Evolutionary conservation across 106 monocot species (phyloP).

Genomic region (Dendrobium catenatum): DNA sequence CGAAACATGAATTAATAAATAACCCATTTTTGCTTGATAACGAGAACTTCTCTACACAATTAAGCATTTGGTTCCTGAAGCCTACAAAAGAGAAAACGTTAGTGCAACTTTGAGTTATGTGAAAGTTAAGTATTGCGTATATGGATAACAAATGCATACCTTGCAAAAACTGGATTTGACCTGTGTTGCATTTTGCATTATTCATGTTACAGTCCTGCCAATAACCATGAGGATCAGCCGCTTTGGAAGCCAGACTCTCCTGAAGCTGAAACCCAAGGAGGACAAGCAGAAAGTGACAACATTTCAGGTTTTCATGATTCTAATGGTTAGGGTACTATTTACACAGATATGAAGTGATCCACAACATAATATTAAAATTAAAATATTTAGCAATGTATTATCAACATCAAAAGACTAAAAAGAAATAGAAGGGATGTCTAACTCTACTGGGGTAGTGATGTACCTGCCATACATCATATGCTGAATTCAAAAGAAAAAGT

Average conservation of each 20-base stretch:
- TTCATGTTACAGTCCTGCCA: conserved; percentile 50
- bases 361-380: background rate
- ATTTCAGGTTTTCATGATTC: conserved; percentile 1
- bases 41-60: conserved; percentile 27
- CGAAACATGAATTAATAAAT: conserved; percentile 67
- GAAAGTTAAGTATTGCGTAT: background rate
- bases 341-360: background rate
- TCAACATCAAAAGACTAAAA: background rate
- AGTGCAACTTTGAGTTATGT: background rate
- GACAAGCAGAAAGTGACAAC: background rate
- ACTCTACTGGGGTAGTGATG: background rate
- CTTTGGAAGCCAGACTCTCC: conserved; percentile 43
- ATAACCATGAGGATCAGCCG: conserved; percentile 50
- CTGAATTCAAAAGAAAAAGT: conserved; percentile 79
- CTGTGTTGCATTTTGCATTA: conserved; percentile 31
- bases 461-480: conserved; percentile 99
- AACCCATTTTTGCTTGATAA: conserved; percentile 32
- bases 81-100: conserved; percentile 15
- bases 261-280: conserved; percentile 39
- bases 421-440: background rate
- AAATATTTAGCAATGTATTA: background rate
- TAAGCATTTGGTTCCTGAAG: conserved; percentile 51
- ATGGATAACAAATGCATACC: conserved; percentile 19
- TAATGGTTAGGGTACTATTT: background rate
- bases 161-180: conserved; percentile 65